These are phyloP conservation scores for Penicillium italicum DNA, from an alignment of 2,329 filamentous ascomycete species.

Conservation along the genomic window DNA sequence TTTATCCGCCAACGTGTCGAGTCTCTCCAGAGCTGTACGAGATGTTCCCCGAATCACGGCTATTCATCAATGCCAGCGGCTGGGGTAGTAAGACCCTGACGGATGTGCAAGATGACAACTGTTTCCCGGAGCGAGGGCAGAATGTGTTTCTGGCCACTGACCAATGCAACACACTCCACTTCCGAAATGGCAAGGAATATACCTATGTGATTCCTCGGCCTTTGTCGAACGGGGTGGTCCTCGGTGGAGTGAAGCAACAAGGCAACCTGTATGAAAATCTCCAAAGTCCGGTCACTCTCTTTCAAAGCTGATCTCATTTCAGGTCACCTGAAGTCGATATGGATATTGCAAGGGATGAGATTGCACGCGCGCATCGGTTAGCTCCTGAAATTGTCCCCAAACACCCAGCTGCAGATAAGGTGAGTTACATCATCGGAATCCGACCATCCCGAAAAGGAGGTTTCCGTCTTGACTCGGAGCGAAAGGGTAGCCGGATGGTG, in stretches of 20 bases:
- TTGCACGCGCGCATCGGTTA: constrained; percentile 38
- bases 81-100: constrained; percentile 33
- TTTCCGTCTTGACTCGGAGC: constrained; percentile 34
- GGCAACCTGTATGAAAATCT: constrained; percentile 28
- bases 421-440: constrained; percentile 38
- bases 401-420: constrained; percentile 24
- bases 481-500: constrained; percentile 24
- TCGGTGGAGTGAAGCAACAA: constrained; percentile 37
- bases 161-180: constrained; percentile 32
- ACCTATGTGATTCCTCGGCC: constrained; percentile 41
- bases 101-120: constrained; percentile 36
- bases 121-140: constrained; percentile 38
- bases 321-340: constrained; percentile 37
- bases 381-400: constrained; percentile 36
- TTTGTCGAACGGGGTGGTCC: constrained; percentile 30
- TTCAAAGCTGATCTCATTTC: constrained; percentile 3
- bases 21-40: constrained; percentile 33
- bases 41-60: constrained; percentile 34
- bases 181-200: constrained; percentile 38
- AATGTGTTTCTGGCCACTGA: constrained; percentile 37
- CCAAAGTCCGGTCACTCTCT: neutral
- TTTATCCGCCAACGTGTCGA: constrained; percentile 35
- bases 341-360: constrained; percentile 38
- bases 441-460: constrained; percentile 35
- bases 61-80: constrained; percentile 42